phyloP scores from a whole-genome alignment of 1,139 yeast species.

The Diutina scorzettiae region DNA sequence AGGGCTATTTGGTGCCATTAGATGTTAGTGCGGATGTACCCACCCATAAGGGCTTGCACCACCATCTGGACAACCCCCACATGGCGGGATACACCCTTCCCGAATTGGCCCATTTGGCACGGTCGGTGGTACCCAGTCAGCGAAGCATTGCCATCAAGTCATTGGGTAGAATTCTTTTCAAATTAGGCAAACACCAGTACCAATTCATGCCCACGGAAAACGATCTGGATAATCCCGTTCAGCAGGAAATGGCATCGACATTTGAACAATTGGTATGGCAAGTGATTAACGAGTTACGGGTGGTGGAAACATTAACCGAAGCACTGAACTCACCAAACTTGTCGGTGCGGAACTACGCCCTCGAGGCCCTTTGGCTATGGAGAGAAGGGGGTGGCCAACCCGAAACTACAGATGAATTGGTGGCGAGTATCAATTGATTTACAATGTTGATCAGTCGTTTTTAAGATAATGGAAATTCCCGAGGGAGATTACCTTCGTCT shows the following conservation, averaged over 20 bases:
- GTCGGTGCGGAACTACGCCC: slow-evolving; percentile 74
- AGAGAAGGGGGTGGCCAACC: slow-evolving; percentile 43
- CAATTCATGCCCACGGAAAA: slow-evolving; percentile 33
- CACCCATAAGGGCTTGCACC: slow-evolving; percentile 68
- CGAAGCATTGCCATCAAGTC: slow-evolving; percentile 79
- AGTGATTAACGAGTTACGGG: slow-evolving; percentile 48
- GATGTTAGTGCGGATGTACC: slow-evolving; percentile 30
- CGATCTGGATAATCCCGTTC: slow-evolving; percentile 23
- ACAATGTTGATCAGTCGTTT: too few species aligned
- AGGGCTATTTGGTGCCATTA: slow-evolving; percentile 56
- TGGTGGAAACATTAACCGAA: slow-evolving; percentile 61
- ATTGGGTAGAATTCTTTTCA: slow-evolving; percentile 75
- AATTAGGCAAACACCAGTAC: slow-evolving; percentile 56
- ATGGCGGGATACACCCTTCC: slow-evolving; percentile 85
- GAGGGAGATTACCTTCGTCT: background rate
- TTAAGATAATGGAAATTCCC: background rate
- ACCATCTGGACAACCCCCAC: slow-evolving; percentile 80
- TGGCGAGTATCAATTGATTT: too few species aligned
- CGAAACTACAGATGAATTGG: too few species aligned
- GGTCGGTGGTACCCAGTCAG: slow-evolving; percentile 78
- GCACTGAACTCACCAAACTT: slow-evolving; percentile 60
- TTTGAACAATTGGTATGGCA: slow-evolving; percentile 70
- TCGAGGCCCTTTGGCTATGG: slow-evolving; percentile 94
- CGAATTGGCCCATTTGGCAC: slow-evolving; percentile 68
- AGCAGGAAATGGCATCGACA: slow-evolving; percentile 24